phyloP scores from a whole-genome alignment of 768 basidiomycete species.

The Leccinum longicurvipes region DNA sequence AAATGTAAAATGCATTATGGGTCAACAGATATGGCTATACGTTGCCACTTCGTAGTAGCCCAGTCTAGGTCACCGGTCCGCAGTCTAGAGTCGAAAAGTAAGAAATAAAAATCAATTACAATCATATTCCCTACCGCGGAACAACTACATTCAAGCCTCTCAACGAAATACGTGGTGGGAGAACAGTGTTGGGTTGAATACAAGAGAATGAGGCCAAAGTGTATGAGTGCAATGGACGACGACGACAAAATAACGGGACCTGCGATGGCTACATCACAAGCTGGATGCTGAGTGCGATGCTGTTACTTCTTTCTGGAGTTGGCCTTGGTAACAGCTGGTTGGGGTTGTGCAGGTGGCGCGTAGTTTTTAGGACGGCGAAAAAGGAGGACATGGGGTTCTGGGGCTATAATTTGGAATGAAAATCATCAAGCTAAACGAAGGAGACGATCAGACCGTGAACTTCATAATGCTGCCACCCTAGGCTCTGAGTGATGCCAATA shows the following conservation, averaged over 20 bases:
- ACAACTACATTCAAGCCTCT: conserved; percentile 9
- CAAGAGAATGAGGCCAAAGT: conserved; percentile 10
- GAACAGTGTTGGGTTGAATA: conserved; percentile 6
- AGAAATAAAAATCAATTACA: conserved; percentile 9
- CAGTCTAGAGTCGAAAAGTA: conserved; percentile 6
- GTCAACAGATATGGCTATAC: background rate
- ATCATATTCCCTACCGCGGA: conserved; percentile 7
- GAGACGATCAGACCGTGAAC: conserved; percentile 70
- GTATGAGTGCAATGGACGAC: conserved; percentile 20
- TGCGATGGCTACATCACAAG: conserved; percentile 17
- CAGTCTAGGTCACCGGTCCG: background rate
- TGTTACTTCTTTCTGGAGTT: conserved; percentile 44
- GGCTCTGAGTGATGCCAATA: conserved; percentile 92
- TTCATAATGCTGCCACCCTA: conserved; percentile 97
- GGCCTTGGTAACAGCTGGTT: conserved; percentile 34
- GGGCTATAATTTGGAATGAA: conserved; percentile 48
- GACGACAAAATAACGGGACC: conserved; percentile 20
- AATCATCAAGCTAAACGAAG: background rate
- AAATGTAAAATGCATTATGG: background rate
- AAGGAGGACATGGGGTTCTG: conserved; percentile 90
- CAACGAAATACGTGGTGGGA: conserved; percentile 2
- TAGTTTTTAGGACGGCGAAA: conserved; percentile 82
- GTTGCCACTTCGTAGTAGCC: background rate
- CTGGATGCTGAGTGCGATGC: conserved; percentile 4
- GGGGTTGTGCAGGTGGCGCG: conserved; percentile 48